These are phyloP conservation scores for Smittium mucronatum DNA, from an alignment of 371 early-diverging fungal genomes.

Conservation along the genomic window DNA sequence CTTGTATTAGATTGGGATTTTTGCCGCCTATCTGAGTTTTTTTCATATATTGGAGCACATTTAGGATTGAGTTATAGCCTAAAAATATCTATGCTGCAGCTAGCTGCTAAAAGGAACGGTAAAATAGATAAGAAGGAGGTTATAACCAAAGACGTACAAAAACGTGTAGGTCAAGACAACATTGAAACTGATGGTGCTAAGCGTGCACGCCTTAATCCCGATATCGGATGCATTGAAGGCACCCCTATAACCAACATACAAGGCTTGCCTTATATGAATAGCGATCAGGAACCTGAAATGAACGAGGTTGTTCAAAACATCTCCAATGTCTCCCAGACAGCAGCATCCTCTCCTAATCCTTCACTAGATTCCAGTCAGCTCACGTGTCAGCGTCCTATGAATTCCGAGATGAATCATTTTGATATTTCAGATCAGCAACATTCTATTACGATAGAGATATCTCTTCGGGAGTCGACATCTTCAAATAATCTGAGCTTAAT, in stretches of 20 bases:
- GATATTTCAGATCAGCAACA: not conserved
- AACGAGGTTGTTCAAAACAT: not conserved
- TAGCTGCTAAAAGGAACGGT: conserved; percentile 37
- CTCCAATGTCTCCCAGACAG: not conserved
- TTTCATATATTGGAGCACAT: conserved; percentile 50
- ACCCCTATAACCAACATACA: not conserved
- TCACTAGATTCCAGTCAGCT: not conserved
- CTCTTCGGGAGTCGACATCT: not conserved
- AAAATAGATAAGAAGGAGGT: not conserved
- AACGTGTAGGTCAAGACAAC: not conserved
- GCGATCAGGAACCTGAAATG: not conserved
- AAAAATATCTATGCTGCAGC: conserved; percentile 57
- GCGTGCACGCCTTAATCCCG: conserved; percentile 1
- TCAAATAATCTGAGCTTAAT: not conserved
- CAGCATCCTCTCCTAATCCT: not conserved
- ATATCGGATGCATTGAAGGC: not conserved
- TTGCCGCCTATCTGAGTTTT: conserved; percentile 59
- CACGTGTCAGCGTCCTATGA: conserved; percentile 1
- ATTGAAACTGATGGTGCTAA: conserved; percentile 4
- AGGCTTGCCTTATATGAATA: not conserved
- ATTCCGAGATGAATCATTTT: not conserved
- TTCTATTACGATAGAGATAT: not conserved
- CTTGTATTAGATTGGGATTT: conserved; percentile 64
- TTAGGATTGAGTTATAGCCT: conserved; percentile 55
- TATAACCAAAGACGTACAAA: not conserved